phyloP scores from a whole-genome alignment of 805 yeast species.

The Saturnispora zaruensis region DNA sequence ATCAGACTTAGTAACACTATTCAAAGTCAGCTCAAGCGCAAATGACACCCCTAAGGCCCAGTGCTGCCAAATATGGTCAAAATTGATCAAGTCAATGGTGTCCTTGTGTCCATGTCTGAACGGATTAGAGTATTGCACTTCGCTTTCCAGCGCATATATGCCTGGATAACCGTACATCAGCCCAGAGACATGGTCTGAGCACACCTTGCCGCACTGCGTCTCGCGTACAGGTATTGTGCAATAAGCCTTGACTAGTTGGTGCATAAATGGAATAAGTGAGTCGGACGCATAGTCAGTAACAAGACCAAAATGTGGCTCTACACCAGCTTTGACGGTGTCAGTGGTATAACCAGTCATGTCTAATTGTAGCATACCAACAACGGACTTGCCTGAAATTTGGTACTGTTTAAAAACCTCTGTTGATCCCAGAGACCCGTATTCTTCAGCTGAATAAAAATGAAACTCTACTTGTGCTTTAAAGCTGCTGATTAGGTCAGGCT shows the following conservation, averaged over 20 bases:
- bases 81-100: conserved; percentile 71
- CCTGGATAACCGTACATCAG: conserved; percentile 76
- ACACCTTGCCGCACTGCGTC: conserved; percentile 82
- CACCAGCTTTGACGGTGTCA: conserved; percentile 39
- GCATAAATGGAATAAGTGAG: conserved; percentile 50
- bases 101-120: conserved; percentile 73
- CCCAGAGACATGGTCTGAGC: conserved; percentile 91
- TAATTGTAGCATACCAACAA: conserved; percentile 83
- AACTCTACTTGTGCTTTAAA: conserved; percentile 68
- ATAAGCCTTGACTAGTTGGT: conserved; percentile 52
- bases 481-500: conserved; percentile 5
- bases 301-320: conserved; percentile 68
- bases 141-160: conserved; percentile 74
- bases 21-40: conserved; percentile 55
- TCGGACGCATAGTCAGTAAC: conserved; percentile 60
- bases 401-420: conserved; percentile 62
- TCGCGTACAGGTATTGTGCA: conserved; percentile 62
- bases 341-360: conserved; percentile 85
- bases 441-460: conserved; percentile 94
- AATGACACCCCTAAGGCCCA: conserved; percentile 68
- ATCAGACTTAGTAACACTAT: conserved; percentile 1
- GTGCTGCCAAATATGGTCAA: conserved; percentile 74
- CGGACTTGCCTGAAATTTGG: conserved; percentile 36
- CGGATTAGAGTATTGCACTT: conserved; percentile 52
- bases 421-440: conserved; percentile 84